These are phyloP conservation scores for Colletotrichum spaethianum DNA, from an alignment of 2,329 filamentous ascomycete genomes.

Conservation along the genomic window DNA sequence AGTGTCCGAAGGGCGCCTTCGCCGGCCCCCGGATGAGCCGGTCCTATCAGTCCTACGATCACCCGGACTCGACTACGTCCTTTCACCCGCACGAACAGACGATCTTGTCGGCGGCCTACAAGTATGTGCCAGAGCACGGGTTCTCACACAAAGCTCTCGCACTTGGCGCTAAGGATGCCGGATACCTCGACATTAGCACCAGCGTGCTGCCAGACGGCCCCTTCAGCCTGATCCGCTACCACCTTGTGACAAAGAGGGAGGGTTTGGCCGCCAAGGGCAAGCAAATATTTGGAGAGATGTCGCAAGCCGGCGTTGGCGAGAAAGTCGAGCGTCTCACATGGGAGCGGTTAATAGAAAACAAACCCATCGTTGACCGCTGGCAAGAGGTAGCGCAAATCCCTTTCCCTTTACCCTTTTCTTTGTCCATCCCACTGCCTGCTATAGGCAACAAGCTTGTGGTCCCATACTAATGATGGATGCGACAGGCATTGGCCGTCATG, in stretches of 20 bases:
- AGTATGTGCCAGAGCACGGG: slow-evolving; percentile 84
- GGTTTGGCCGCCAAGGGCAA: slow-evolving; percentile 63
- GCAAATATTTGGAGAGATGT: slow-evolving; percentile 53
- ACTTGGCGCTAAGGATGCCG: slow-evolving; percentile 85
- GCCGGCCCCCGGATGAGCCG: slow-evolving; percentile 44
- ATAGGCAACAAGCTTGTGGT: neutral
- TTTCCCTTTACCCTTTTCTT: neutral
- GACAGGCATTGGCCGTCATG: slow-evolving; percentile 89
- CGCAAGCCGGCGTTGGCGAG: slow-evolving; percentile 61
- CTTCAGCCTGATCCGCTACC: slow-evolving; percentile 86
- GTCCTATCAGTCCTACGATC: slow-evolving; percentile 82
- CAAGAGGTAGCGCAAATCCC: slow-evolving; percentile 77
- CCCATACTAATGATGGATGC: slow-evolving; percentile 1
- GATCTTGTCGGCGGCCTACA: slow-evolving; percentile 86
- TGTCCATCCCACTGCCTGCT: neutral
- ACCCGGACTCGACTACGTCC: slow-evolving; percentile 69
- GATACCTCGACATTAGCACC: slow-evolving; percentile 88
- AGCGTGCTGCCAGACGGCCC: slow-evolving; percentile 85
- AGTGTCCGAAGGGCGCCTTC: neutral
- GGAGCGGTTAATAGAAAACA: slow-evolving; percentile 83
- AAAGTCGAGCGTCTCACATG: slow-evolving; percentile 82
- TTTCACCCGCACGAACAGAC: slow-evolving; percentile 79
- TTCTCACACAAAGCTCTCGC: slow-evolving; percentile 83
- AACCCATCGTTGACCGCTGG: slow-evolving; percentile 81
- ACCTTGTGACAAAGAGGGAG: slow-evolving; percentile 78